Conservation (phyloP, 2,329 filamentous ascomycete genomes). For the Trichoderma semiorbis region DNA sequence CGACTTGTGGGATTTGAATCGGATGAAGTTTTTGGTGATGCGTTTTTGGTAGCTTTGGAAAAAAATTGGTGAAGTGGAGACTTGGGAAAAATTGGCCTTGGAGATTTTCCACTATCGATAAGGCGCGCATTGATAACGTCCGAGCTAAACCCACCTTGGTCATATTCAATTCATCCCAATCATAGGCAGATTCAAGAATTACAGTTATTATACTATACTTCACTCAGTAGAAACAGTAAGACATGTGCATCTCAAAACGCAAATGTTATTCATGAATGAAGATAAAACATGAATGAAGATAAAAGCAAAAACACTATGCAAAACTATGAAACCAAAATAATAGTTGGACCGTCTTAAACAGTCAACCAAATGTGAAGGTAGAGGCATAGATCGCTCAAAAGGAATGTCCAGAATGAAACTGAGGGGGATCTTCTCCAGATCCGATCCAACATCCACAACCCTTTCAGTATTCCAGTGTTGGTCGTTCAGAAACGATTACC, state of each 20-base stretch:
- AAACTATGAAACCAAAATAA: background rate
- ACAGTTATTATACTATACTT: background rate
- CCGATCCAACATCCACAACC: background rate
- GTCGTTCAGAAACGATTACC: background rate
- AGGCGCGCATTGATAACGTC: background rate
- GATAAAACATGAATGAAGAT: background rate
- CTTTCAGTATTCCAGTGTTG: background rate
- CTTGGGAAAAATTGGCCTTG: background rate
- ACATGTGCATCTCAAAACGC: background rate
- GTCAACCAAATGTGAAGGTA: background rate
- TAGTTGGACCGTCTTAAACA: background rate
- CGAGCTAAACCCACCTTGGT: background rate
- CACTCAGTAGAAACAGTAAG: background rate
- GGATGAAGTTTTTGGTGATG: conserved; percentile 18
- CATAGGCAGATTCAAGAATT: background rate
- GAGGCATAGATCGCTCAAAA: background rate
- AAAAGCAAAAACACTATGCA: background rate
- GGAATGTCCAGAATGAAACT: conserved; percentile 14
- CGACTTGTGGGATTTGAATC: background rate
- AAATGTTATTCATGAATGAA: background rate
- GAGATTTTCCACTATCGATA: conserved; percentile 4
- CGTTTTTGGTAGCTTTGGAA: conserved; percentile 8
- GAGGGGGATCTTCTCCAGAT: background rate
- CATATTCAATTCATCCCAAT: background rate
- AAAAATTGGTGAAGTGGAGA: conserved; percentile 15